Base-by-base conservation (phyloP, 1,139 yeast genomes). In the Lodderomyces oxycetoniae region DNA sequence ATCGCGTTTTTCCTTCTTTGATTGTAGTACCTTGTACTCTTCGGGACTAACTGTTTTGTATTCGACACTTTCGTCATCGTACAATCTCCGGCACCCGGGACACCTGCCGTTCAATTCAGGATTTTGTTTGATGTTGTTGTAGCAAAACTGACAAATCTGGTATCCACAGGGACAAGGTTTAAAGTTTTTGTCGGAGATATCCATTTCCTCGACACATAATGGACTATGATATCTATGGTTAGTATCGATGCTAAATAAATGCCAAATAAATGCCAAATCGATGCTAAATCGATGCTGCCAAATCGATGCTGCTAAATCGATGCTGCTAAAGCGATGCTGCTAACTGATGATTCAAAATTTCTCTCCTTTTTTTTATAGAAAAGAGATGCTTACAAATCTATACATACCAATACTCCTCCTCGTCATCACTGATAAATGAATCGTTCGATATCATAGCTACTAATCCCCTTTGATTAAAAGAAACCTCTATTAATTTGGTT, bases 91-190 rank as follows among this genome's bases (percentile, higher is more conserved):
- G 59, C 99, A 93, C 1, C 96, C 98, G 3, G 99, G 99, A 61
- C 99, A 93, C 47, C 88, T 76, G 4, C 97, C 97, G 55, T 89
- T 89, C 45, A 91, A 67, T 53, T 89, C 96, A 1, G 96, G 96
- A 50, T 91, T 91, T 47, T 86, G 94, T 47, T 96, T 77, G 50
- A 93, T 93, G 57, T 89, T 91, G 63, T 93, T 91, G 69, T 89
- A 93, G 58, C 98, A 93, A 55, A 93, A 93, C 67, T 91, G 97
- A 60, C 99, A 93, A 40, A 91, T 86, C 55, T 93, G 98, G 55
- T 93, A 93, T 9, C 98, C 98, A 66, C 99, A 93, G 1, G 97
- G 98, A 68, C 99, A 93, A 5, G 99, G 99, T 58, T 84, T 87
- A 72, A 93, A 93, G 61, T 89, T 87, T 56, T 85, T 86, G 60